Percentiles rank a stretch among this genome's conserved stretches.
phyloP scores from a whole-genome alignment of 257 asterid species.

The Verbena officinalis region DNA sequence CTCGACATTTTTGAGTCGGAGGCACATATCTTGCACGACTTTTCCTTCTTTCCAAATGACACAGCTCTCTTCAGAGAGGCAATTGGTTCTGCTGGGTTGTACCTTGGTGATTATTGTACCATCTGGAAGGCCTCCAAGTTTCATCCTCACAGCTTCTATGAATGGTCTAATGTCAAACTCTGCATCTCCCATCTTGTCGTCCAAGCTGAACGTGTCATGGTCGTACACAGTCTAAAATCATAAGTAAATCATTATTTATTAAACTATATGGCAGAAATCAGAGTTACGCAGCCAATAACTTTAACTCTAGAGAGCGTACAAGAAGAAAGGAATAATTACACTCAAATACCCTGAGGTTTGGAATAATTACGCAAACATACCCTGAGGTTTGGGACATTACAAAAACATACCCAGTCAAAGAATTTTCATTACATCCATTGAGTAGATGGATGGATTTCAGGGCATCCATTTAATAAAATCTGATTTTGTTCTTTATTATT shows the following conservation, averaged over 20 bases:
- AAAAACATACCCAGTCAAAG: too few species aligned
- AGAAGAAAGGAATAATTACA: too few species aligned
- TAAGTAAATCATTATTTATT: neutral
- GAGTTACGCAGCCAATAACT: neutral
- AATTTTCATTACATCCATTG: too few species aligned
- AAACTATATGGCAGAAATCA: neutral
- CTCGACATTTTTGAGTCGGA: slow-evolving; percentile 66
- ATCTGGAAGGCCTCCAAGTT: slow-evolving; percentile 40
- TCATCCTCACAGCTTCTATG: slow-evolving; percentile 50
- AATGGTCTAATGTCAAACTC: slow-evolving; percentile 54
- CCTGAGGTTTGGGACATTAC: too few species aligned
- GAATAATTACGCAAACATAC: too few species aligned
- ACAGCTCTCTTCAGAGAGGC: slow-evolving; percentile 58
- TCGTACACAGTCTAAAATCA: slow-evolving; percentile 62
- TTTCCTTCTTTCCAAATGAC: slow-evolving; percentile 57
- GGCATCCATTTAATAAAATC: too few species aligned
- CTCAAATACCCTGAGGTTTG: too few species aligned
- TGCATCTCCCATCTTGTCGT: slow-evolving; percentile 74
- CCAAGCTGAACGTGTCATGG: slow-evolving; percentile 65
- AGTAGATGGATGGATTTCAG: too few species aligned
- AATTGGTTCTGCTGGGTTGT: slow-evolving; percentile 51
- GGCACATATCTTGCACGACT: slow-evolving; percentile 58
- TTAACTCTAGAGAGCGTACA: neutral
- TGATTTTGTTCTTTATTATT: too few species aligned
- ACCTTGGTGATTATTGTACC: slow-evolving; percentile 54